Evolutionary conservation across 768 basidiomycete species (phyloP).

Genomic region (Naganishia randhawae): DNA sequence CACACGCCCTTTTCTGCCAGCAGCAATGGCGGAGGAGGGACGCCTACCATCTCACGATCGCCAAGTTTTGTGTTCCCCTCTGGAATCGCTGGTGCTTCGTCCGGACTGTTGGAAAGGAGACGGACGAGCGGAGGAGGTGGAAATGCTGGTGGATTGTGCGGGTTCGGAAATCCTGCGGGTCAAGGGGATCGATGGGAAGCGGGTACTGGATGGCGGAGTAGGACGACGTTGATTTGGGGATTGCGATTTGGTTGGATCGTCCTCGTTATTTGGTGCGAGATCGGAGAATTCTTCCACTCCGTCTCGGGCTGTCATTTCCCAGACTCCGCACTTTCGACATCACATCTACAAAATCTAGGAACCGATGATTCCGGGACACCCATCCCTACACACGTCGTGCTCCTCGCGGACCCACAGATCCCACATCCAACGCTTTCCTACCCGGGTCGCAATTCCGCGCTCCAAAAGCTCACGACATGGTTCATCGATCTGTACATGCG

Average conservation of each 20-base stretch:
- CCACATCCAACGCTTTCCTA: slow-evolving; percentile 69
- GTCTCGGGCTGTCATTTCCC: slow-evolving; percentile 43
- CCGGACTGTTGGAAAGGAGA: neutral
- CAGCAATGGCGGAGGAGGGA: neutral
- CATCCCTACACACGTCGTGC: slow-evolving; percentile 61
- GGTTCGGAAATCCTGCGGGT: neutral
- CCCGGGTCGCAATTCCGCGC: slow-evolving; percentile 58
- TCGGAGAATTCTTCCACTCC: slow-evolving; percentile 53
- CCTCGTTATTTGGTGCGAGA: slow-evolving; percentile 67
- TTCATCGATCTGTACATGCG: slow-evolving; percentile 77
- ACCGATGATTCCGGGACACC: neutral
- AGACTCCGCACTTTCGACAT: slow-evolving; percentile 36
- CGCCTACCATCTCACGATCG: neutral
- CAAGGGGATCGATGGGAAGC: slow-evolving; percentile 3
- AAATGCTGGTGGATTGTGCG: neutral
- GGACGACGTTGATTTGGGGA: slow-evolving; percentile 32
- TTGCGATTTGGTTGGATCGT: slow-evolving; percentile 59
- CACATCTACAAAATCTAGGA: slow-evolving; percentile 4
- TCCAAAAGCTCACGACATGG: slow-evolving; percentile 62
- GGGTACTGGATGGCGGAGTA: slow-evolving; percentile 10
- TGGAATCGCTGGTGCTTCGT: slow-evolving; percentile 15
- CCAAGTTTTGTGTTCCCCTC: slow-evolving; percentile 13
- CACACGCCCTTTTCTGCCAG: neutral
- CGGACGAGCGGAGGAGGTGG: neutral
- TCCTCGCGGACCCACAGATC: slow-evolving; percentile 85